Base-by-base conservation (phyloP, 768 basidiomycete genomes). In the Clathrus columnatus region DNA sequence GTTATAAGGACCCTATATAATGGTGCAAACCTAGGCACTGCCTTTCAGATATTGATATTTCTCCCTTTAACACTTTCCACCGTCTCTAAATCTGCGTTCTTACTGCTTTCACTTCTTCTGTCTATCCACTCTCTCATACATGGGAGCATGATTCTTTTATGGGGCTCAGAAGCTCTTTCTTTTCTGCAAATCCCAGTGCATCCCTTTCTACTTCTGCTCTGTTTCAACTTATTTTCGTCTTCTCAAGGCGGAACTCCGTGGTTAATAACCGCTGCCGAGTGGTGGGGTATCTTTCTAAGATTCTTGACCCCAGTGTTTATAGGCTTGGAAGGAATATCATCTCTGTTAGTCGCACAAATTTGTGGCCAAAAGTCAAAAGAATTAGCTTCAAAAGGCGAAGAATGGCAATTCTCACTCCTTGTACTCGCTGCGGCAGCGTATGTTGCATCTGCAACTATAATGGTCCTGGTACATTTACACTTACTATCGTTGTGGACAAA, bases 181-280 rank as follows among this genome's bases (percentile, higher is more conserved):
- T 75, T 92, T 57, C 73, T 91, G 54, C 90, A 92, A 70, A 79
- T 91, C 28, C 90, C 90, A 7, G 83, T 90, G 74, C 89, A 91
- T 67, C 83, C 89, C 0, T 88, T 91, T 69, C 77, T 92, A 29
- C 81, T 92, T 43, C 83, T 92, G 48, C 80, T 91, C 56, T 87
- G 81, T 66, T 92, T 92, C 78, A 92, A 92, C 66, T 76, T 83
- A 32, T 91, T 90, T 68, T 57, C 64, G 5, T 80, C 87, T 1
- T 75, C 83, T 20, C 50, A 61, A 18, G 50, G 41, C 10, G 27
- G 29, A 18, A 59, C 36, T 17, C 71, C 81, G 23, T 76, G 73
- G 67, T 66, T 91, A 5, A 61, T 77, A 8, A 75, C 71, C 11
- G 77, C 82, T 16, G 77, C 82, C 7, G 73, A 75, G 44, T 81